These are phyloP conservation scores for Musa balbisiana DNA, from an alignment of 202 grass and related monocot species.

Conservation along the genomic window DNA sequence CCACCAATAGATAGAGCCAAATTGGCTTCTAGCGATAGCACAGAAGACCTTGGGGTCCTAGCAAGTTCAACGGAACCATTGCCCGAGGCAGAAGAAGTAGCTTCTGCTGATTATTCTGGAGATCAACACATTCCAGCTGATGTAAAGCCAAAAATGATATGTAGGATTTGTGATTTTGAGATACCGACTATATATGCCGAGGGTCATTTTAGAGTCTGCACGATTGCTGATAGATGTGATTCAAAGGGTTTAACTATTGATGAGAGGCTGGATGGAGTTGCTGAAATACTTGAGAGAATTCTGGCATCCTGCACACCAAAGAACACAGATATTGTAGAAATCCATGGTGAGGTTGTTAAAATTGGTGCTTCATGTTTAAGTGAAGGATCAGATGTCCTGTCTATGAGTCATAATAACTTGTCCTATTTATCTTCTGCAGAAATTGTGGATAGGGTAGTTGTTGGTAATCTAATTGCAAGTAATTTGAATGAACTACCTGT, in stretches of 20 bases:
- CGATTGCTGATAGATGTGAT: slow-evolving; percentile 79
- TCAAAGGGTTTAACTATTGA: slow-evolving; percentile 72
- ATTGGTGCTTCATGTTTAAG: slow-evolving; percentile 29
- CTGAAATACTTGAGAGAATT: slow-evolving; percentile 66
- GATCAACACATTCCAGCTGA: slow-evolving; percentile 40
- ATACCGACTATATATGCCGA: slow-evolving; percentile 63
- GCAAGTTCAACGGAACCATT: slow-evolving; percentile 26
- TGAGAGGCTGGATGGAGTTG: slow-evolving; percentile 53
- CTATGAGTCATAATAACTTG: slow-evolving; percentile 32
- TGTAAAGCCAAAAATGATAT: slow-evolving; percentile 72
- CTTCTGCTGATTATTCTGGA: slow-evolving; percentile 28
- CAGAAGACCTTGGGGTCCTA: slow-evolving; percentile 41
- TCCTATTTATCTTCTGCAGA: slow-evolving; percentile 31
- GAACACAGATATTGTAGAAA: slow-evolving; percentile 22
- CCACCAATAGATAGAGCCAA: slow-evolving; percentile 35
- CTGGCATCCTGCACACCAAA: slow-evolving; percentile 37
- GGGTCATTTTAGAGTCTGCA: slow-evolving; percentile 74
- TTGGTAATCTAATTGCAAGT: slow-evolving; percentile 20
- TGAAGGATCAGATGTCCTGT: slow-evolving; percentile 26
- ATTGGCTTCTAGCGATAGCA: slow-evolving; percentile 41
- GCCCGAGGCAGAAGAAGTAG: slow-evolving; percentile 7
- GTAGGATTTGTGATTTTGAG: slow-evolving; percentile 92
- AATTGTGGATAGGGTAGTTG: slow-evolving; percentile 38
- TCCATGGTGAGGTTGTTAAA: slow-evolving; percentile 31
- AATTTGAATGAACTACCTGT: slow-evolving; percentile 13